phyloP scores from a whole-genome alignment of 2,329 filamentous ascomycete species.

The Zarea fungicola region DNA sequence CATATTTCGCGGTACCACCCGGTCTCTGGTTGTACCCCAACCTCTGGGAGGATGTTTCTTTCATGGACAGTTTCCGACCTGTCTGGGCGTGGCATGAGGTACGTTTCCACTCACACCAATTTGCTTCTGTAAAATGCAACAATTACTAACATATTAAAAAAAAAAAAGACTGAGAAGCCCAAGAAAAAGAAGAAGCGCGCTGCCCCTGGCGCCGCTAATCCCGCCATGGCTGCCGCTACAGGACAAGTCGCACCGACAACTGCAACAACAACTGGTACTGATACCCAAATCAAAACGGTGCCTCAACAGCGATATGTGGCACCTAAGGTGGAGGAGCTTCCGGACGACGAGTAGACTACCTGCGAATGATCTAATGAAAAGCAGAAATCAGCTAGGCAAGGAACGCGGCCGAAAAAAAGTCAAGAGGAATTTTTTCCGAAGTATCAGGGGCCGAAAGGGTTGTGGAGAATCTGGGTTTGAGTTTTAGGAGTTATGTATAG shows the following conservation, averaged over 20 bases:
- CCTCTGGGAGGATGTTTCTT: slow-evolving; percentile 96
- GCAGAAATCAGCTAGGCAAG: no score
- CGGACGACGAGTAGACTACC: slow-evolving; percentile 45
- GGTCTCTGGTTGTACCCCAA: slow-evolving; percentile 99
- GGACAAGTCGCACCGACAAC: slow-evolving; percentile 48
- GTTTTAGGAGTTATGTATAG: slow-evolving; percentile 7
- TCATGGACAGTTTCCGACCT: slow-evolving; percentile 94
- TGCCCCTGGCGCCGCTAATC: slow-evolving; percentile 26
- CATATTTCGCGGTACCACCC: slow-evolving; percentile 76
- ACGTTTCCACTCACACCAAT: slow-evolving; percentile 25
- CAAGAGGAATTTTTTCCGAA: no score
- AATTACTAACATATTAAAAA: slow-evolving; percentile 17
- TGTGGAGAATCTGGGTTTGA: neutral
- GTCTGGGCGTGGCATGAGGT: slow-evolving; percentile 99
- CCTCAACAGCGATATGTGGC: slow-evolving; percentile 43
- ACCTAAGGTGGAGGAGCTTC: slow-evolving; percentile 49
- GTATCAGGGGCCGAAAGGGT: no score
- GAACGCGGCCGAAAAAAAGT: no score
- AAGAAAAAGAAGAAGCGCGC: slow-evolving; percentile 56
- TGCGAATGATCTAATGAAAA: no score
- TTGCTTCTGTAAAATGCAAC: neutral
- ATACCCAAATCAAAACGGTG: slow-evolving; percentile 46
- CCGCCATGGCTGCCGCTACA: slow-evolving; percentile 46
- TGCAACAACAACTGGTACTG: slow-evolving; percentile 53
- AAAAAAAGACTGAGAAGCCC: slow-evolving; percentile 28